Base-by-base conservation (phyloP, 495 filamentous ascomycete species). In the Hyaloscypha hepaticicola region DNA sequence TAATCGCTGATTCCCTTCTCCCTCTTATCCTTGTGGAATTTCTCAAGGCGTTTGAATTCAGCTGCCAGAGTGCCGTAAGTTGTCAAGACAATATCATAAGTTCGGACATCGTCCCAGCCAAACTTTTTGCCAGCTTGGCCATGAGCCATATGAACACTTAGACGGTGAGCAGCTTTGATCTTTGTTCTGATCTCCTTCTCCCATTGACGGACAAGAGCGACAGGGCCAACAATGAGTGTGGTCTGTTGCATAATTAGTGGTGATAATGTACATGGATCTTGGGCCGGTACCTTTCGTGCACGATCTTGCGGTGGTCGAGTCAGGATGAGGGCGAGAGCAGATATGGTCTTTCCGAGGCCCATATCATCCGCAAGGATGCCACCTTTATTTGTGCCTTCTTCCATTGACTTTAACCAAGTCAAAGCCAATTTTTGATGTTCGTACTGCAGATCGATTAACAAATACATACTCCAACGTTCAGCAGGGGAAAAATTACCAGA, bases 271-370 rank as follows among this genome's bases (percentile, higher is more conserved):
- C 9, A 58, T 19, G 25, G 3, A 34, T 24, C 16, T 34, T 22
- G 25, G 52, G 5, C 27, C 45, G 58, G 8, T 63, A 67, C 70
- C 66, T 72, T 91, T 61, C 83, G 79, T 9, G 77, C 70, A n/a
- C 76, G 77, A 70, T 93, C 83, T 1, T 75, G 69, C 0, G 91
- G 88, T 16, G 83, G 86, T 27, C 86, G 80, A n/a, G 86, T 83
- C 1, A 94, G 81, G 66, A 99, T 90, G 33, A 99, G 82, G 2
- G 95, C 87, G 25, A 99, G 80, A 19, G 92, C 86, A 66, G 93
- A 90, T 55, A 99, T 89, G 1, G 95, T 99, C 78, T 99, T 99
- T 24, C 95, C 95, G 11, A 99, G 81, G 12, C 95, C 95, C 95
- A 99, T 99, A 57, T 93, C 92, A 72, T 96, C 91, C 4, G 90